Percentiles rank a stretch among this genome's conserved stretches.
Conservation (phyloP, 495 filamentous ascomycete species). For the Beverwykella pulmonaria region DNA sequence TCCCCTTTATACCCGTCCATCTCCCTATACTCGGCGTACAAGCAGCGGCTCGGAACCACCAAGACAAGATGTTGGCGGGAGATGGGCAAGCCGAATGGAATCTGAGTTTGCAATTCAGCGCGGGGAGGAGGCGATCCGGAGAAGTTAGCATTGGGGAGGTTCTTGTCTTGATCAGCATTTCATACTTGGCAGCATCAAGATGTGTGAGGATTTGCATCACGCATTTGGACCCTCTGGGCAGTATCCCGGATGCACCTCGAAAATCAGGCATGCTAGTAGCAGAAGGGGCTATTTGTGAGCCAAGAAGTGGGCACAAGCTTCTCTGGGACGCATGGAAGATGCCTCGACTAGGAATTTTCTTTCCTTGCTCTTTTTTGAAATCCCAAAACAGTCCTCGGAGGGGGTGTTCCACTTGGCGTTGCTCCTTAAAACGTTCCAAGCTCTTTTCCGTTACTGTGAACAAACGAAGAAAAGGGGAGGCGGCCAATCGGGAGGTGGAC, state of each 20-base stretch:
- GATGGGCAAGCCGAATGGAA: no score
- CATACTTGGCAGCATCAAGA: not conserved
- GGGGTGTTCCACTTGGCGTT: not conserved
- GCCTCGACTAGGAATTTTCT: not conserved
- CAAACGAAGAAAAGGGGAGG: no score
- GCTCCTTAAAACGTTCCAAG: not conserved
- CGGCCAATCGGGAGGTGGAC: no score
- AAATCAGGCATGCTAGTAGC: not conserved
- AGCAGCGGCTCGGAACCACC: no score
- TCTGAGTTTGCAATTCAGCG: not conserved
- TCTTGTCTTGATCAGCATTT: not conserved
- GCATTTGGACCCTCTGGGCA: not conserved
- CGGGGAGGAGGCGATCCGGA: not conserved
- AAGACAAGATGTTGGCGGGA: no score
- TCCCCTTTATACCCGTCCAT: not conserved
- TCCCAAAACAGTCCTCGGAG: not conserved
- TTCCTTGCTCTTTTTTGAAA: not conserved
- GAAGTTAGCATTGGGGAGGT: not conserved
- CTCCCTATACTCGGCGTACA: not conserved
- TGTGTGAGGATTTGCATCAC: not conserved
- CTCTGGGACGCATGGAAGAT: not conserved
- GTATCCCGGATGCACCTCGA: not conserved
- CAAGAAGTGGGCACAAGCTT: not conserved
- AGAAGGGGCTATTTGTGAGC: not conserved
- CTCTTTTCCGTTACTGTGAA: no score